Conservation (phyloP, 306 rosid genomes). For the Spatholobus suberectus region DNA sequence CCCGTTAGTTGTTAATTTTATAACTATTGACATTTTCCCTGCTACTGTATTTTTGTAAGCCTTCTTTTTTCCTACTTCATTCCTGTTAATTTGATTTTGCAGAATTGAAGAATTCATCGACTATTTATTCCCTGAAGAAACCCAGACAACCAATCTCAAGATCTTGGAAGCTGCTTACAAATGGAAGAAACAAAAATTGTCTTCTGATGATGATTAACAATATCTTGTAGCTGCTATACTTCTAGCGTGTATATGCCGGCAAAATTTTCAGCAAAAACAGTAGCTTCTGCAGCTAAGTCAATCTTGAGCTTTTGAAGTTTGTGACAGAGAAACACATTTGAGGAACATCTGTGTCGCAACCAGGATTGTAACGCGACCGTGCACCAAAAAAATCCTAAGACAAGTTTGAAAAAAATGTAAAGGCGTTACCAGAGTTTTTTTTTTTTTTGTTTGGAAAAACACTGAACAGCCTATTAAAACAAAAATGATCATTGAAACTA, state of each 20-base stretch:
- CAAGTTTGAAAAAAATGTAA: neutral
- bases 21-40: neutral
- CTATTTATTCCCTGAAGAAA: constrained; percentile 85
- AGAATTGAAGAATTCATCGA: constrained; percentile 87
- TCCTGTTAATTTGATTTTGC: constrained; percentile 45
- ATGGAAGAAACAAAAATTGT: constrained; percentile 86
- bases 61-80: constrained; percentile 13
- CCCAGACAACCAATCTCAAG: constrained; percentile 87
- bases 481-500: neutral
- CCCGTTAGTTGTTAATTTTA: neutral
- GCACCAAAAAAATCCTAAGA: neutral
- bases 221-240: neutral
- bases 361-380: neutral
- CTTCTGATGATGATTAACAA: constrained; percentile 56
- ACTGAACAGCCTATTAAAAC: neutral
- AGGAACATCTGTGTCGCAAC: neutral
- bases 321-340: constrained; percentile 20
- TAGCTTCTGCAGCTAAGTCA: constrained; percentile 23
- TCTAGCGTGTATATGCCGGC: constrained; percentile 32
- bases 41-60: neutral
- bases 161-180: constrained; percentile 95
- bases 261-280: neutral
- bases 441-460: too few species aligned
- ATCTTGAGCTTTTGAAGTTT: neutral
- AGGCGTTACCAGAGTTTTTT: neutral